A percentile compares a stretch with the other conserved stretches of the same genome.
These are phyloP conservation scores for Mrakia frigida DNA, from an alignment of 768 basidiomycete species.

Conservation along the genomic window DNA sequence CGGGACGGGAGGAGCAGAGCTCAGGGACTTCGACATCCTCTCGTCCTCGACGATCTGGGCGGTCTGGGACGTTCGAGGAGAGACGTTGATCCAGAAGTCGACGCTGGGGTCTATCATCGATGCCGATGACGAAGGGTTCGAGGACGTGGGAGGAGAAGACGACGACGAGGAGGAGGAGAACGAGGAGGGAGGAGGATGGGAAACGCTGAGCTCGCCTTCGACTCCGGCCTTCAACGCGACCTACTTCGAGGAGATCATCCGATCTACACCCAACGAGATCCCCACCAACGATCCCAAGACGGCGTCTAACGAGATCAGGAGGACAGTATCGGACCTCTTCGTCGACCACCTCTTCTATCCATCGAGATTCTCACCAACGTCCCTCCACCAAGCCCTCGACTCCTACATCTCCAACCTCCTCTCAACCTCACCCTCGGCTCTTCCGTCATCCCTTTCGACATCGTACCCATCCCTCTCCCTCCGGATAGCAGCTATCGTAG, in stretches of 20 bases:
- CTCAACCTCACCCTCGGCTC: slow-evolving; percentile 42
- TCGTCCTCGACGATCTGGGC: slow-evolving; percentile 52
- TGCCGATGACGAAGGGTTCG: not conserved
- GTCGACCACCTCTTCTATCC: slow-evolving; percentile 78
- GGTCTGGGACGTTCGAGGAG: slow-evolving; percentile 76
- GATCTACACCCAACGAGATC: slow-evolving; percentile 38
- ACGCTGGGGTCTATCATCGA: slow-evolving; percentile 44
- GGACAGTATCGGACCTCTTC: slow-evolving; percentile 62
- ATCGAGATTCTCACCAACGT: slow-evolving; percentile 76
- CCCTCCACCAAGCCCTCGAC: slow-evolving; percentile 72
- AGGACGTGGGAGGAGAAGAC: not conserved
- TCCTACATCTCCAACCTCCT: slow-evolving; percentile 72
- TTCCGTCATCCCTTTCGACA: slow-evolving; percentile 51
- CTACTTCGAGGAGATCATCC: slow-evolving; percentile 81
- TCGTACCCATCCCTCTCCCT: slow-evolving; percentile 64
- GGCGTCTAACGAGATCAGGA: slow-evolving; percentile 45
- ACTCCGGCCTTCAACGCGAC: slow-evolving; percentile 54
- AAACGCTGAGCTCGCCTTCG: not conserved
- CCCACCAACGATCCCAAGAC: slow-evolving; percentile 41
- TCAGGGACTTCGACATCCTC: slow-evolving; percentile 25
- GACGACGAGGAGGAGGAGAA: not conserved
- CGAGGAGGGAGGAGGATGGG: not conserved
- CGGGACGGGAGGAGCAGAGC: slow-evolving; percentile 34
- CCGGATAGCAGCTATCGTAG: slow-evolving; percentile 77
- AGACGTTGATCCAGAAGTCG: slow-evolving; percentile 61